Conservation (phyloP, 2,329 filamentous ascomycete species). For the Diplocarpon mali region DNA sequence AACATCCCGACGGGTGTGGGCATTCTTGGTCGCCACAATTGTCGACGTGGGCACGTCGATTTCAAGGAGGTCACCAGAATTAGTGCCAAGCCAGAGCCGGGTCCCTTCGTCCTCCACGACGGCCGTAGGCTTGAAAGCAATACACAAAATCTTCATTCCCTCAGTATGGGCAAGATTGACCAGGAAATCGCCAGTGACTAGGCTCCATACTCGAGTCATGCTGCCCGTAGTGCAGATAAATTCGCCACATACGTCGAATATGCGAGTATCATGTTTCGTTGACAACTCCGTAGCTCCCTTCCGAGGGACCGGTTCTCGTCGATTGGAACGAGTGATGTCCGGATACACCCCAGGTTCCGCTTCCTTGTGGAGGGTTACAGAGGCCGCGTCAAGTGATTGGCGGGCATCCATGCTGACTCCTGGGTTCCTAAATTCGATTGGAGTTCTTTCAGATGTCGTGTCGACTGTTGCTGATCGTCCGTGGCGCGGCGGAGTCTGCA, state of each 20-base stretch:
- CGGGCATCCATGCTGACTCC: slow-evolving; percentile 12
- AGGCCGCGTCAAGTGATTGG: slow-evolving; percentile 10
- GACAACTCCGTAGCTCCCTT: slow-evolving; percentile 64
- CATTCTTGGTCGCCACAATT: slow-evolving; percentile 57
- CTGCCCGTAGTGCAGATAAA: slow-evolving; percentile 79
- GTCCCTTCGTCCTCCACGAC: slow-evolving; percentile 72
- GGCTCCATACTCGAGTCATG: slow-evolving; percentile 79
- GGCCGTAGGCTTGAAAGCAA: slow-evolving; percentile 75
- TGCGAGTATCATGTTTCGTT: slow-evolving; percentile 76
- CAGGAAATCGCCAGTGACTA: slow-evolving; percentile 69
- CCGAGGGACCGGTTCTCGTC: slow-evolving; percentile 66
- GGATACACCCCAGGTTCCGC: slow-evolving; percentile 49
- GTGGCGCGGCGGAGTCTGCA: slow-evolving; percentile 34
- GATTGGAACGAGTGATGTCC: slow-evolving; percentile 73
- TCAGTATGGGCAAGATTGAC: slow-evolving; percentile 79
- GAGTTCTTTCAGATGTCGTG: slow-evolving; percentile 30
- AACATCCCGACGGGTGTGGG: slow-evolving; percentile 70
- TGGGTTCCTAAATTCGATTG: slow-evolving; percentile 30
- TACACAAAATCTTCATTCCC: slow-evolving; percentile 66
- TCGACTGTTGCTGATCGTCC: slow-evolving; percentile 41
- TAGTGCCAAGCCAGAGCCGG: slow-evolving; percentile 82
- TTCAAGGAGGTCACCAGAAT: slow-evolving; percentile 78
- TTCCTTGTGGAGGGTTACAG: slow-evolving; percentile 9
- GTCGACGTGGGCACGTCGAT: slow-evolving; percentile 68
- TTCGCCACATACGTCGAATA: slow-evolving; percentile 81